Evolutionary conservation across 1,284 basidiomycete species (phyloP).

Genomic region (Microbotryum lychnidis-dioicae): DNA sequence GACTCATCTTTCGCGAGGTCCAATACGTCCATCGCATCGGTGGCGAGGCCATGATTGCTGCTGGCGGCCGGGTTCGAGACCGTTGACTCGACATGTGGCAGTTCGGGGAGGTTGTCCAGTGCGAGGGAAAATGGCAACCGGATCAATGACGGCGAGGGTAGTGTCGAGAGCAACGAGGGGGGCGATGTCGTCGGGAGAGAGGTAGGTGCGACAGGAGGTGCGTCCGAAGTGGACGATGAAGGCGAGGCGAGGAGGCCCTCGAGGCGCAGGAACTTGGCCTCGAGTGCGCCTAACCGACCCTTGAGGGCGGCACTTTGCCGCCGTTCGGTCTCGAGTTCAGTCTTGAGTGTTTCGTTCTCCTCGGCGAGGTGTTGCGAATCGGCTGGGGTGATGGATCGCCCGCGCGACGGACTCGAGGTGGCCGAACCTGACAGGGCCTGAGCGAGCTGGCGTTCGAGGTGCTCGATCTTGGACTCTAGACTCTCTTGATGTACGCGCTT

Average conservation of each 20-base stretch:
- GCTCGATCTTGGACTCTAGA: slow-evolving; percentile 1
- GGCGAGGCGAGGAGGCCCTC: slow-evolving; percentile 9
- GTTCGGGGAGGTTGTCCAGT: neutral
- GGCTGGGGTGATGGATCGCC: neutral
- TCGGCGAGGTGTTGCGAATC: slow-evolving; percentile 6
- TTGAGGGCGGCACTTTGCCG: slow-evolving; percentile 21
- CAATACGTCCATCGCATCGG: neutral
- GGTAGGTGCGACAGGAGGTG: slow-evolving; percentile 31
- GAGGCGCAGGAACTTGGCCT: slow-evolving; percentile 23
- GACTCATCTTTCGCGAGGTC: neutral
- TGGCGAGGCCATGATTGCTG: neutral
- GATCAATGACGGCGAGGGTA: slow-evolving; percentile 30
- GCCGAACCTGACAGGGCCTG: neutral
- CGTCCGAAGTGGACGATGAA: neutral
- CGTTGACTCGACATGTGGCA: neutral
- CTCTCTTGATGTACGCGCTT: slow-evolving; percentile 1
- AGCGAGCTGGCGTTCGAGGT: slow-evolving; percentile 8
- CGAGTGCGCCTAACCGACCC: slow-evolving; percentile 21
- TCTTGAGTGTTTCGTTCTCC: slow-evolving; percentile 24
- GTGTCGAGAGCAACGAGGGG: slow-evolving; percentile 28
- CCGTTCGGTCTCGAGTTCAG: slow-evolving; percentile 20
- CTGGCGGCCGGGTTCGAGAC: neutral
- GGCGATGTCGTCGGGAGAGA: slow-evolving; percentile 3
- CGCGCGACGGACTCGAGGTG: too few species aligned
- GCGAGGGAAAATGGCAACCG: slow-evolving; percentile 11